Base-by-base conservation (phyloP, 305 asterid genomes). In the Fraxinus albicans region DNA sequence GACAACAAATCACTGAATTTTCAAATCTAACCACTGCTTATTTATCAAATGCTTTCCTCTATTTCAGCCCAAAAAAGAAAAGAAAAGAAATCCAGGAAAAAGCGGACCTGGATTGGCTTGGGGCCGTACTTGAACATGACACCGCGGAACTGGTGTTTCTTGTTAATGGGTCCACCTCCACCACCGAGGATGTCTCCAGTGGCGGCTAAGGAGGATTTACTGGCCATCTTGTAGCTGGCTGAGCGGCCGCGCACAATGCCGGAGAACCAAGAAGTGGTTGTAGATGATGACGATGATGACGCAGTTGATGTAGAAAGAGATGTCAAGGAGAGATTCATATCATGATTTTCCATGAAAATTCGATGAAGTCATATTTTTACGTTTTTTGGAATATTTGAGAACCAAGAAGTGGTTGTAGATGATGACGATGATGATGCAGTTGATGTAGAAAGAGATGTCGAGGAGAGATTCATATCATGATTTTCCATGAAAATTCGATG, bases 121-220 rank as follows among this genome's bases (percentile, higher is more conserved):
- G 96, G 91, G 25, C 98, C 98, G 85, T 96, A 94, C 91, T 93
- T 96, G 70, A 96, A 94, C 95, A 94, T 92, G 87, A 91, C 90
- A 70, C 99, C 99, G 67, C 91, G 90, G 70, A 96, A 90, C 86
- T 94, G 99, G 55, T 84, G 94, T 88, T 91, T 96, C 93, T 85
- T 89, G 81, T 92, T 93, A 55, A 93, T 81, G 73, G 98, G 97
- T 2, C 93, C 93, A 60, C 12, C 82, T 58, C 86, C 89, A 25
- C 85, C 90, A 55, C 86, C 93, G 63, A 79, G 85, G 82, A 77
- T 74, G 50, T 65, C 88, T 8, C 81, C 83, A 34, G 84, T 81
- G 76, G 87, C 73, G 81, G 81, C 73, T 69, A 84, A 29, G 77
- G 86, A 60, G 75, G 90, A 80, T 50, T 73, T 88, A 82, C 82